Percentiles rank a stretch among this genome's conserved stretches.
phyloP scores from a whole-genome alignment of 2,329 filamentous ascomycete species.

The Claviceps pazoutovae region DNA sequence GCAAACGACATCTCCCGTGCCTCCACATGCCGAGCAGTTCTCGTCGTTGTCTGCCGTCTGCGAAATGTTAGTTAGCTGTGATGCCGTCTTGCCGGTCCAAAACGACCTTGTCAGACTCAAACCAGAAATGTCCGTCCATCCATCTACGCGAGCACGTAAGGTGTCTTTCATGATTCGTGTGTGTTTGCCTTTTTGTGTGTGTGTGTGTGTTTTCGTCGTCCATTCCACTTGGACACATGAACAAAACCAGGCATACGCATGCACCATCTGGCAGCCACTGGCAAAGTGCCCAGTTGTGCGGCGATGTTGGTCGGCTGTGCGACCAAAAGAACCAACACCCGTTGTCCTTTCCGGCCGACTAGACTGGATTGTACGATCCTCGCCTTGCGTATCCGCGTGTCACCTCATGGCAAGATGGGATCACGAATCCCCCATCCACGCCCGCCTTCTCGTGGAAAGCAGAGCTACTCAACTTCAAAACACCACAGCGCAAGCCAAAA shows the following conservation, averaged over 20 bases:
- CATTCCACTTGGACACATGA: too few relatives aligned
- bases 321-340: too few relatives aligned
- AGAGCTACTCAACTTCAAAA: not conserved
- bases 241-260: too few relatives aligned
- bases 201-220: too few relatives aligned
- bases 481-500: not conserved
- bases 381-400: too few relatives aligned
- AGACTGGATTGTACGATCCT: too few relatives aligned
- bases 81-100: not conserved
- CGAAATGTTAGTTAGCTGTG: constrained; percentile 18
- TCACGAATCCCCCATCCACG: not conserved
- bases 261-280: too few relatives aligned
- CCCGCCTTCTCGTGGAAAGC: not conserved
- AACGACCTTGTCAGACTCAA: not conserved
- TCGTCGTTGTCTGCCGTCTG: constrained; percentile 63
- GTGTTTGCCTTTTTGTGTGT: too few relatives aligned
- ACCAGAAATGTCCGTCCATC: not conserved
- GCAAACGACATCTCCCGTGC: constrained; percentile 73
- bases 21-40: constrained; percentile 74
- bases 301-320: too few relatives aligned
- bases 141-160: not conserved
- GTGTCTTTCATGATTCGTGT: not conserved
- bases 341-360: too few relatives aligned
- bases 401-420: not conserved
- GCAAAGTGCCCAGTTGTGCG: too few relatives aligned